A percentile compares a stretch with the other conserved stretches of the same genome.
Evolutionary conservation across 2,329 filamentous ascomycete genomes (phyloP).

Genomic region (Nemania sp.): DNA sequence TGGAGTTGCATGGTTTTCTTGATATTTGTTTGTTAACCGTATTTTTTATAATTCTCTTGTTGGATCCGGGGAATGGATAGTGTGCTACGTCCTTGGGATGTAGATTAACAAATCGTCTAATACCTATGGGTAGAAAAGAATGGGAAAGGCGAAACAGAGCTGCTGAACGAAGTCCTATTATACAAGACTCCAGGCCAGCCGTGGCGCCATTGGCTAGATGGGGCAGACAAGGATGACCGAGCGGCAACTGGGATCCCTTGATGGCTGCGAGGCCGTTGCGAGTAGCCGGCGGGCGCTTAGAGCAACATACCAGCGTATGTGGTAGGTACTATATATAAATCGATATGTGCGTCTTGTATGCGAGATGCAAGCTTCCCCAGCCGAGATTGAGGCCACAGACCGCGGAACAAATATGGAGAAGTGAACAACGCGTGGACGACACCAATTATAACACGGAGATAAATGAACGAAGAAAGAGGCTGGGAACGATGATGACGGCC

Average conservation of each 20-base stretch:
- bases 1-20: conserved; percentile 34
- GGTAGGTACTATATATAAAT: conserved; percentile 32
- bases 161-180: conserved; percentile 19
- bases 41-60: neutral
- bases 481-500: conserved; percentile 15
- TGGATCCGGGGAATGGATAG: conserved; percentile 1
- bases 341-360: conserved; percentile 22
- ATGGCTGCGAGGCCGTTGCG: conserved; percentile 31
- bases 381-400: conserved; percentile 33
- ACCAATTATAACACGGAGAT: conserved; percentile 14
- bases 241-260: conserved; percentile 33
- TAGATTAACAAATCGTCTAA: conserved; percentile 8
- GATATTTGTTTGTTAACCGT: neutral
- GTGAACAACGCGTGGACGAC: conserved; percentile 16
- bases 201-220: conserved; percentile 15
- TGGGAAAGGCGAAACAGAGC: conserved; percentile 3
- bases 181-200: conserved; percentile 18
- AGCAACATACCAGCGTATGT: conserved; percentile 16
- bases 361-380: conserved; percentile 38
- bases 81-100: neutral
- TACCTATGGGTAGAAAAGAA: conserved; percentile 8
- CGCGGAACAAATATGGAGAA: conserved; percentile 20
- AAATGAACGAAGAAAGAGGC: conserved; percentile 22
- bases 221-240: conserved; percentile 24
- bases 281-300: conserved; percentile 36